These are phyloP conservation scores for Diplodia sapinea DNA, from an alignment of 2,329 filamentous ascomycete genomes.

Conservation along the genomic window DNA sequence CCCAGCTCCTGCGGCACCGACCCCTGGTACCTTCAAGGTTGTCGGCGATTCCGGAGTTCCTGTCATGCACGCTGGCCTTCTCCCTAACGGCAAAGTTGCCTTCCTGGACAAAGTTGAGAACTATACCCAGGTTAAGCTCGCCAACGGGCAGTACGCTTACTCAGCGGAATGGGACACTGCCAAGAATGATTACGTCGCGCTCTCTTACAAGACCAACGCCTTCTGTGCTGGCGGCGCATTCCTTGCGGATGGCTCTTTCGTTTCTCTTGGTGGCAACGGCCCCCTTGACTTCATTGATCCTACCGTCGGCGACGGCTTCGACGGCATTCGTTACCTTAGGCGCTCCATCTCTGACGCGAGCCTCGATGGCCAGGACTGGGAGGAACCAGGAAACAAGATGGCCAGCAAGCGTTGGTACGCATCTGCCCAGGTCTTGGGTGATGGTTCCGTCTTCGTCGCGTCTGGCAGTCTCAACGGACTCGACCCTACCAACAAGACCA, in stretches of 20 bases:
- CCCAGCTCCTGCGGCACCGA: constrained; percentile 54
- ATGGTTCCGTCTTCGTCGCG: constrained; percentile 64
- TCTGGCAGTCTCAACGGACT: constrained; percentile 66
- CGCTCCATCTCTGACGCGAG: constrained; percentile 53
- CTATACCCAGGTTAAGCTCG: constrained; percentile 62
- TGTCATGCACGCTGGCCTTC: constrained; percentile 66
- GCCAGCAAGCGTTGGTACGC: constrained; percentile 66
- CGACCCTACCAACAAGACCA: constrained; percentile 58
- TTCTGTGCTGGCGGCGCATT: constrained; percentile 67
- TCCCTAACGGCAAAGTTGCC: constrained; percentile 64
- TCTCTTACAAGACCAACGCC: constrained; percentile 63
- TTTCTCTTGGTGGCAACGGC: constrained; percentile 64
- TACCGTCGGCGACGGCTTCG: constrained; percentile 65
- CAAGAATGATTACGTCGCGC: constrained; percentile 54
- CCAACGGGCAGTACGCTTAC: constrained; percentile 63
- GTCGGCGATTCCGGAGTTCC: constrained; percentile 66
- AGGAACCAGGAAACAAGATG: constrained; percentile 62
- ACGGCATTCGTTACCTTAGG: constrained; percentile 61
- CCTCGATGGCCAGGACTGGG: constrained; percentile 59
- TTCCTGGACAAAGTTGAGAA: constrained; percentile 70
- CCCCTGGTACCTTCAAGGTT: constrained; percentile 55
- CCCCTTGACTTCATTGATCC: constrained; percentile 62
- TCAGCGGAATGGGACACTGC: constrained; percentile 64
- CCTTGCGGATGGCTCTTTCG: constrained; percentile 61
- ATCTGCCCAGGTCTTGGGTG: constrained; percentile 63